A percentile compares a stretch with the other conserved stretches of the same genome.
These are phyloP conservation scores for Wickerhamiella azymoides DNA, from an alignment of 805 yeast genomes.

Conservation along the genomic window DNA sequence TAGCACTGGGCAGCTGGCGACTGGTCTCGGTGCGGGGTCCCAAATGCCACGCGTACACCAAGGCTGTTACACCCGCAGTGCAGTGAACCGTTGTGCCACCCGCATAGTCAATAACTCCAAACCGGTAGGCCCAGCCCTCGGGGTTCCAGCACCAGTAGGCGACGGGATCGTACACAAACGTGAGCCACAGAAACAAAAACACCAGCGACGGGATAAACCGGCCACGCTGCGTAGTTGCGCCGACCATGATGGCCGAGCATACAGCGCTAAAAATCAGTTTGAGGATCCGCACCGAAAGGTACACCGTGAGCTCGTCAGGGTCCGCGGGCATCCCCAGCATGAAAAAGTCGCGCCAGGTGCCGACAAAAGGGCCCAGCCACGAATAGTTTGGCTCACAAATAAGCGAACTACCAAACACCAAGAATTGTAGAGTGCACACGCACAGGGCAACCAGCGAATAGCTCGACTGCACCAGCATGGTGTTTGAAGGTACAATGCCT, in stretches of 20 bases:
- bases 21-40: slow-evolving; percentile 42
- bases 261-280: slow-evolving; percentile 52
- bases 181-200: slow-evolving; percentile 52
- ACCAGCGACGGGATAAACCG: slow-evolving; percentile 57
- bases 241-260: slow-evolving; percentile 53
- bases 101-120: slow-evolving; percentile 59
- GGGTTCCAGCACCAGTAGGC: slow-evolving; percentile 67
- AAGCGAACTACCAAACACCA: slow-evolving; percentile 53
- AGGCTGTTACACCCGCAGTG: slow-evolving; percentile 55
- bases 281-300: slow-evolving; percentile 31
- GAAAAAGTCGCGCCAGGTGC: slow-evolving; percentile 39
- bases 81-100: slow-evolving; percentile 72
- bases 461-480: slow-evolving; percentile 50
- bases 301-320: slow-evolving; percentile 26
- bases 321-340: slow-evolving; percentile 30
- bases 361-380: slow-evolving; percentile 31
- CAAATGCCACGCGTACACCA: slow-evolving; percentile 50
- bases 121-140: slow-evolving; percentile 45
- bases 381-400: slow-evolving; percentile 28
- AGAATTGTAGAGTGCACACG: slow-evolving; percentile 53
- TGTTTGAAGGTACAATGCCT: slow-evolving; percentile 52
- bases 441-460: slow-evolving; percentile 50
- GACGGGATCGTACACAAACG: slow-evolving; percentile 58
- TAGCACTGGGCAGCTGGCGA: slow-evolving; percentile 45
- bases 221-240: slow-evolving; percentile 63